Conservation (phyloP, 805 yeast genomes). For the Suhomyces canberraensis region DNA sequence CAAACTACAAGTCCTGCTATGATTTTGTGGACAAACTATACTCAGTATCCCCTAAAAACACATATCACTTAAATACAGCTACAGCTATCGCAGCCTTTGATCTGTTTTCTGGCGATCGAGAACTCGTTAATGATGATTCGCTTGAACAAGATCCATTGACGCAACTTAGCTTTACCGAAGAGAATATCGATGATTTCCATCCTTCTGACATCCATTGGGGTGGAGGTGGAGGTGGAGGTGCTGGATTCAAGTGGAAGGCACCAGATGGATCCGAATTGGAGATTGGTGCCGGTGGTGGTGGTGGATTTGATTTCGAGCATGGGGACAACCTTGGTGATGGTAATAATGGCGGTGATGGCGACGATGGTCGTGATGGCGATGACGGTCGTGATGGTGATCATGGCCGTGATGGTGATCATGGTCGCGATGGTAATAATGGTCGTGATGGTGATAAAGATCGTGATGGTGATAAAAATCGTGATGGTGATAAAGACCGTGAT, state of each 20-base stretch:
- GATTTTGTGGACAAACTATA: constrained; percentile 34
- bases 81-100: constrained; percentile 23
- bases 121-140: constrained; percentile 6
- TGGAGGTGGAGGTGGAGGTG: background rate
- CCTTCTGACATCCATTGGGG: background rate
- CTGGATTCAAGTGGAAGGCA: too few relatives aligned
- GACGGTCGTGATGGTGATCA: too few relatives aligned
- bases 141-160: constrained; percentile 8
- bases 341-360: too few relatives aligned
- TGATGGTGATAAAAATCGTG: too few relatives aligned
- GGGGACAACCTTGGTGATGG: too few relatives aligned
- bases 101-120: constrained; percentile 6
- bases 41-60: constrained; percentile 41
- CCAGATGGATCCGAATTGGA: constrained; percentile 23
- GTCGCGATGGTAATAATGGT: too few relatives aligned
- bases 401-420: too few relatives aligned
- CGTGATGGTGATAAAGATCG: too few relatives aligned
- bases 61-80: constrained; percentile 30
- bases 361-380: too few relatives aligned
- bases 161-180: constrained; percentile 1
- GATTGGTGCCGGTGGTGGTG: constrained; percentile 27
- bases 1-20: constrained; percentile 18
- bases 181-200: constrained; percentile 6
- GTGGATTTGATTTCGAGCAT: constrained; percentile 20
- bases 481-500: too few relatives aligned